Percentiles rank a stretch among this genome's conserved stretches.
phyloP scores from a whole-genome alignment of 2,329 filamentous ascomycete species.

The Penicillium sp. region DNA sequence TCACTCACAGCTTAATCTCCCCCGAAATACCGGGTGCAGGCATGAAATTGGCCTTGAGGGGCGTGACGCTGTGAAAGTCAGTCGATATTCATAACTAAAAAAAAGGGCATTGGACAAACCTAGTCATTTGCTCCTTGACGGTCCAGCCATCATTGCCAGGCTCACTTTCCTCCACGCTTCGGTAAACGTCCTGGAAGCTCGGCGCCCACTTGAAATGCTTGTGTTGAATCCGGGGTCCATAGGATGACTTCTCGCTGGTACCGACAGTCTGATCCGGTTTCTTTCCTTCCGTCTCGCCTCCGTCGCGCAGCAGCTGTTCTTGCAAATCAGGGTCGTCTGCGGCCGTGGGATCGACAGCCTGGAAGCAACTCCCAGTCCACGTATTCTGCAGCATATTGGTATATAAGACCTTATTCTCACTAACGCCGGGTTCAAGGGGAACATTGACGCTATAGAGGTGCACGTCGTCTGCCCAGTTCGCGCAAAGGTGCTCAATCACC shows the following conservation, averaged over 20 bases:
- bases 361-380: constrained; percentile 87
- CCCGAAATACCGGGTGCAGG: constrained; percentile 65
- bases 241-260: constrained; percentile 27
- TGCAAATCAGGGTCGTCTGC: constrained; percentile 63
- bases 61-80: constrained; percentile 67
- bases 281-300: constrained; percentile 49
- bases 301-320: constrained; percentile 71
- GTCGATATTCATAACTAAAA: not conserved
- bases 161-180: constrained; percentile 74
- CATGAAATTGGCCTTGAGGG: constrained; percentile 90
- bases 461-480: constrained; percentile 70
- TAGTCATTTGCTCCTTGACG: constrained; percentile 82
- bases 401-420: constrained; percentile 71
- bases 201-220: constrained; percentile 96
- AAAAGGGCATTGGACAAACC: constrained; percentile 51
- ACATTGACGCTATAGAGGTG: constrained; percentile 93
- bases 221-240: constrained; percentile 60
- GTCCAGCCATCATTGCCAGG: constrained; percentile 93
- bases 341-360: constrained; percentile 67
- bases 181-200: constrained; percentile 79
- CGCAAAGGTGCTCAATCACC: constrained; percentile 75
- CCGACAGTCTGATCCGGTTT: constrained; percentile 26
- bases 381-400: constrained; percentile 87
- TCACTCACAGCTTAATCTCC: constrained; percentile 82
- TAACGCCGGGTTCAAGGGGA: constrained; percentile 75